phyloP scores from a whole-genome alignment of 768 basidiomycete species.

The Boletus rubropictus region DNA sequence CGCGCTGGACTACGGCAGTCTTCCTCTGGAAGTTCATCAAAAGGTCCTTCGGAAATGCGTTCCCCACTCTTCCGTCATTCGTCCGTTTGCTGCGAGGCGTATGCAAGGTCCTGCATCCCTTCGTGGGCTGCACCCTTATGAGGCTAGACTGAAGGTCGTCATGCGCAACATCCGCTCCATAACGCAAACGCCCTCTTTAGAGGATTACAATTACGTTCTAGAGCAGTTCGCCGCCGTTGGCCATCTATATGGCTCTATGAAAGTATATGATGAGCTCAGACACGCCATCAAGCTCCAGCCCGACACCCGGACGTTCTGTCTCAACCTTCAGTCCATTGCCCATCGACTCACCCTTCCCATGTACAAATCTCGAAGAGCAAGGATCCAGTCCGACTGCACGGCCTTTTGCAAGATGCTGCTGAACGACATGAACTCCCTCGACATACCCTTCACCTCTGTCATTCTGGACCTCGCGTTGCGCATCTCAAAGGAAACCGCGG shows the following conservation, averaged over 20 bases:
- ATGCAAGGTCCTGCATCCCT: slow-evolving; percentile 36
- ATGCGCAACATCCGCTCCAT: slow-evolving; percentile 63
- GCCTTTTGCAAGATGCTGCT: slow-evolving; percentile 47
- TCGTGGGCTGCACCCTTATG: slow-evolving; percentile 48
- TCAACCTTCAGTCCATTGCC: slow-evolving; percentile 65
- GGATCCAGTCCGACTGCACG: slow-evolving; percentile 39
- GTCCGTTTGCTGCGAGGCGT: slow-evolving; percentile 38
- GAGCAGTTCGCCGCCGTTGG: slow-evolving; percentile 73
- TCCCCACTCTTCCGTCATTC: slow-evolving; percentile 41
- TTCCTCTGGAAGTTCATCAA: slow-evolving; percentile 66
- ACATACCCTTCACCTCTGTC: slow-evolving; percentile 48
- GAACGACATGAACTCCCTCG: slow-evolving; percentile 48
- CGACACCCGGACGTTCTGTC: slow-evolving; percentile 49
- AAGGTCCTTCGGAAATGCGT: slow-evolving; percentile 64
- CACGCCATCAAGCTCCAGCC: slow-evolving; percentile 40
- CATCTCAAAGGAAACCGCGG: slow-evolving; percentile 58
- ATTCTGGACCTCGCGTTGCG: slow-evolving; percentile 65
- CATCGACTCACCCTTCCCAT: slow-evolving; percentile 61
- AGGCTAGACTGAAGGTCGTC: slow-evolving; percentile 60
- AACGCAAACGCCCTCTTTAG: slow-evolving; percentile 38
- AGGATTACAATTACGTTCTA: slow-evolving; percentile 73
- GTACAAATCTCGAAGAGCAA: slow-evolving; percentile 31
- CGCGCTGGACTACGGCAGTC: slow-evolving; percentile 38
- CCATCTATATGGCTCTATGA: slow-evolving; percentile 53
- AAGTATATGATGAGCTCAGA: slow-evolving; percentile 57